A percentile compares a stretch with the other conserved stretches of the same genome.
Conservation (phyloP, 495 filamentous ascomycete genomes). For the Wilcoxina mikolae region DNA sequence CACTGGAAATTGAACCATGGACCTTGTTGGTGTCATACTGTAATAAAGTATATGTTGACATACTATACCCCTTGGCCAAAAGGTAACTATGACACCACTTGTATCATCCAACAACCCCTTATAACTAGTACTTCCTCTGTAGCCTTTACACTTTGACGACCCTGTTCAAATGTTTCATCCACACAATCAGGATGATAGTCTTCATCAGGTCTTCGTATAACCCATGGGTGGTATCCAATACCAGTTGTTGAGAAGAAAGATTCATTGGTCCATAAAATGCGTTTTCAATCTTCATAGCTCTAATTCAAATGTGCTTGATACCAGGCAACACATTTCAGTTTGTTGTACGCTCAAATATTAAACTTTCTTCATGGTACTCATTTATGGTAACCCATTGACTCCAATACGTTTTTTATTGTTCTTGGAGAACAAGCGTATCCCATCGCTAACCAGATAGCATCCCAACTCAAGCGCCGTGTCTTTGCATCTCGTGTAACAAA, state of each 20-base stretch:
- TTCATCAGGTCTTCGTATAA: conserved; percentile 6
- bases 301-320: conserved; percentile 7
- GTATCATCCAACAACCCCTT: too few species aligned
- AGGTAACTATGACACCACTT: too few species aligned
- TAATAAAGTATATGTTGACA: too few species aligned
- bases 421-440: neutral
- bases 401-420: neutral
- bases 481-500: conserved; percentile 6
- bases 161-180: conserved; percentile 7
- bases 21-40: too few species aligned
- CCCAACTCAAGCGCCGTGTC: conserved; percentile 7
- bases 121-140: too few species aligned
- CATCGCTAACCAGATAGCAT: conserved; percentile 8
- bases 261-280: conserved; percentile 11
- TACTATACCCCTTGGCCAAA: too few species aligned
- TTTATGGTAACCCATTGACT: conserved; percentile 13
- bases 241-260: conserved; percentile 6
- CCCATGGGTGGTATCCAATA: conserved; percentile 7
- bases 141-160: conserved; percentile 4
- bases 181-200: conserved; percentile 14
- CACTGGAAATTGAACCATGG: too few species aligned
- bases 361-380: conserved; percentile 1
- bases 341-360: neutral
- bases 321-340: conserved; percentile 1
- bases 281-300: conserved; percentile 13